Conservation (phyloP, 2,329 filamentous ascomycete genomes). For the Ceratocystis ficicola region DNA sequence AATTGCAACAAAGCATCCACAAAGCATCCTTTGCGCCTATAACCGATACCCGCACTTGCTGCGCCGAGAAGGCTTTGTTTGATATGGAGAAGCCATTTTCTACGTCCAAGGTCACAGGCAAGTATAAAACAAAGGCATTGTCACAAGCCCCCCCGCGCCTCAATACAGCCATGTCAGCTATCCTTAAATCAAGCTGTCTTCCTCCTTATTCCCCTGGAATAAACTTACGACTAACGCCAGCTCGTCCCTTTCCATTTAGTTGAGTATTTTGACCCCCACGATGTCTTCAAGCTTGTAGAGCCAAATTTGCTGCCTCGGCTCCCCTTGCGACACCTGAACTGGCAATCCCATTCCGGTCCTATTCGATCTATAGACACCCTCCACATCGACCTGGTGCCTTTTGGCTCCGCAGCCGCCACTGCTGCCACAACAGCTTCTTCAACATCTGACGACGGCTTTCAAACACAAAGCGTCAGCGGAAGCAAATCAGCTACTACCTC, state of each 20-base stretch:
- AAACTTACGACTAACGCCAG: neutral
- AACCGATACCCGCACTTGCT: neutral
- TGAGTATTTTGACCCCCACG: conserved; percentile 90
- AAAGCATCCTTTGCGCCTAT: neutral
- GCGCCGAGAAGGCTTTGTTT: neutral
- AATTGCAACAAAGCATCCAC: neutral
- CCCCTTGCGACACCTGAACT: conserved; percentile 83
- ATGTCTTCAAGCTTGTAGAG: conserved; percentile 71
- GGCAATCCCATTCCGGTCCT: conserved; percentile 88
- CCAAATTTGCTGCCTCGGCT: conserved; percentile 66
- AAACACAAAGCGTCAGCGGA: conserved; percentile 42
- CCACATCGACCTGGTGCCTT: conserved; percentile 72
- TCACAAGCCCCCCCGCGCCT: neutral
- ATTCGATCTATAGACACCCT: conserved; percentile 87
- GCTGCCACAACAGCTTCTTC: conserved; percentile 30
- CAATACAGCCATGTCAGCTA: neutral
- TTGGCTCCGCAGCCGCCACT: conserved; percentile 37
- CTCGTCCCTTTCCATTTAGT: conserved; percentile 40
- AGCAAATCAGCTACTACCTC: conserved; percentile 27
- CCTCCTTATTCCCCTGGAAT: conserved; percentile 23
- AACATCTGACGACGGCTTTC: conserved; percentile 46
- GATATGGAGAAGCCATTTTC: conserved; percentile 55
- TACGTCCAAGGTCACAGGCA: conserved; percentile 68
- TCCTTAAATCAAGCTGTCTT: neutral
- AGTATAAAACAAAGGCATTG: conserved; percentile 19